Base-by-base conservation (phyloP, 352 stramenopile species). In the Pythium volutum region DNA sequence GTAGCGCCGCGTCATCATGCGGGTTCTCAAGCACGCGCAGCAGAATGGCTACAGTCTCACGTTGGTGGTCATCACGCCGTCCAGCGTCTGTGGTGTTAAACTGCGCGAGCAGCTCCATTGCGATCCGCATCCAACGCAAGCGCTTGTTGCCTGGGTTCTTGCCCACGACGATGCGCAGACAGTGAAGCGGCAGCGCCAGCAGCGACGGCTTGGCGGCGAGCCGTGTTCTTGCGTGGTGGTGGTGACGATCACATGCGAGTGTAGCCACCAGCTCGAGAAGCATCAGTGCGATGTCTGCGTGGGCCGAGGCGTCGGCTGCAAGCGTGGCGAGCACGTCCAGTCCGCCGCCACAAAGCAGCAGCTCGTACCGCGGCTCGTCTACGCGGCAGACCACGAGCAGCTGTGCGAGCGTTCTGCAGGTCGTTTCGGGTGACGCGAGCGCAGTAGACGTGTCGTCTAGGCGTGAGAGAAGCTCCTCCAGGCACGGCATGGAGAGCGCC, bases 201-300 rank as follows among this genome's bases (percentile, higher is more conserved):
- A 75, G 52, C 39, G 57, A 18, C 18, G 52, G 45, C 38, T 39
- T 33, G 2, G 59, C 52, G 5, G 47, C 64, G 7, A 71, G 26
- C 1, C 39, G 56, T 15, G 34, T 16, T 16, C n/a, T 55, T 11
- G 38, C 49, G 11, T 18, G 14, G 26, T 62, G 57, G 29, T 59
- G 27, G 10, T n/a, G n/a, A n/a, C 69, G 71, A 23, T 76, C 71
- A 20, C 73, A 39, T 25, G 72, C 18, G 18, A 88, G 62, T 39
- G 71, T 33, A 31, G 61, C 55, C 0, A 88, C 48, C 20, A 88
- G 39, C 67, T 86, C 73, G 23, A 88, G 51, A 38, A 86, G 58
- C 50, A 72, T 52, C n/a, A 77, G 73, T 1, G 77, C 43, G 36
- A 62, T 45, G 38, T 75, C 67, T 4, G 15, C 11, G 20, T 36